These are phyloP conservation scores for Pichia gijzeniarum DNA, from an alignment of 805 yeast species.

Conservation along the genomic window DNA sequence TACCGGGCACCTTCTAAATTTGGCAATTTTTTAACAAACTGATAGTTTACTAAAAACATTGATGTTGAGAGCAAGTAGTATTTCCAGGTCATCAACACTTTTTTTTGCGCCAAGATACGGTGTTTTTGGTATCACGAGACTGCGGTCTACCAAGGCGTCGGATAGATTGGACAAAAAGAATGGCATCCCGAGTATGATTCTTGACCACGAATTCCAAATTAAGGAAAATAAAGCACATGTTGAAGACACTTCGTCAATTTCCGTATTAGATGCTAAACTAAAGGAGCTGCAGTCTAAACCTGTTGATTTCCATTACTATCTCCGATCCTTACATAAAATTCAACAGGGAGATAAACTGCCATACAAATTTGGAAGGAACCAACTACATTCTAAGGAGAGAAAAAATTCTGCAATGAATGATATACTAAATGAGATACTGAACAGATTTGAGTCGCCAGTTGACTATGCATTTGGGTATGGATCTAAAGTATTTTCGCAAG, in stretches of 20 bases:
- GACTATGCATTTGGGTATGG: slow-evolving; percentile 89
- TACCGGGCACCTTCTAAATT: too few relatives aligned
- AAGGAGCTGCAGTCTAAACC: slow-evolving; percentile 28
- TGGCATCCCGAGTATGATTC: not conserved
- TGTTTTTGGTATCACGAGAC: not conserved
- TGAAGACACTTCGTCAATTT: not conserved
- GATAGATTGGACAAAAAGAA: not conserved
- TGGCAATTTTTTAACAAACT: too few relatives aligned
- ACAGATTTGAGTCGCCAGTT: slow-evolving; percentile 5
- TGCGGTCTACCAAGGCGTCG: not conserved
- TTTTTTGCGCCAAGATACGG: not conserved
- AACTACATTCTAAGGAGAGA: slow-evolving; percentile 37
- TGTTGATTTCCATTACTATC: slow-evolving; percentile 31
- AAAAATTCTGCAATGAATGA: slow-evolving; percentile 33
- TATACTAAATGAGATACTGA: slow-evolving; percentile 31
- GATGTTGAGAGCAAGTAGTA: not conserved
- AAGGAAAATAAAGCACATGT: not conserved
- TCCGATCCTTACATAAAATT: slow-evolving; percentile 27
- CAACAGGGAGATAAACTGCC: slow-evolving; percentile 42
- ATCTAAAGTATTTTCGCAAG: slow-evolving; percentile 85
- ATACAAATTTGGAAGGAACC: slow-evolving; percentile 53
- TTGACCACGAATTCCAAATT: not conserved
- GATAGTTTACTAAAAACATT: not conserved
- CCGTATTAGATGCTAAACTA: slow-evolving; percentile 23
- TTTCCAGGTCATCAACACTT: not conserved